Conservation (phyloP, 805 yeast genomes). For the Saccharomyces kudriavzevii region DNA sequence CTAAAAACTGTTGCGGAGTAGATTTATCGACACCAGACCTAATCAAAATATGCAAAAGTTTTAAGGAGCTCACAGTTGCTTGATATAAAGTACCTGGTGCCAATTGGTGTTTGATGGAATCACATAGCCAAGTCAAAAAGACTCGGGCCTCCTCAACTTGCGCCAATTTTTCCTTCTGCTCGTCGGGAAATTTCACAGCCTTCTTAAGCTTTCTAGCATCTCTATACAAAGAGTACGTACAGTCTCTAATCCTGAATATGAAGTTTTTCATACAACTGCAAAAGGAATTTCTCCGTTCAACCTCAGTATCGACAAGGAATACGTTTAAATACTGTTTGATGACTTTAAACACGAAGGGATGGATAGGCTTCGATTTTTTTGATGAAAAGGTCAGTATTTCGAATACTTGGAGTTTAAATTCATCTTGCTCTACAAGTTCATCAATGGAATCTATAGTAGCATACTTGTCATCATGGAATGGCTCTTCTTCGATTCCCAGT, state of each 20-base stretch:
- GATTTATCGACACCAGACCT: conserved; percentile 49
- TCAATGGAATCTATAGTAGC: conserved; percentile 30
- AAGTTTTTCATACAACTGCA: conserved; percentile 55
- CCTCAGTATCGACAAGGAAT: conserved; percentile 54
- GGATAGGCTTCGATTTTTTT: conserved; percentile 52
- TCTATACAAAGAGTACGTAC: conserved; percentile 50
- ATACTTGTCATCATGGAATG: conserved; percentile 34
- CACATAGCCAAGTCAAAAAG: conserved; percentile 38
- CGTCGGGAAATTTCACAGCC: conserved; percentile 32
- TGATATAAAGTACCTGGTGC: conserved; percentile 54
- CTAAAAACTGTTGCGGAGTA: conserved; percentile 32
- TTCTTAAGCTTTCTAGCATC: conserved; percentile 38
- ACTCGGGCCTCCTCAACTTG: conserved; percentile 29
- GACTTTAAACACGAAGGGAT: conserved; percentile 36
- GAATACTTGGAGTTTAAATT: conserved; percentile 44
- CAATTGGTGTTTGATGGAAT: conserved; percentile 33
- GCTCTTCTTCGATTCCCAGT: conserved; percentile 44
- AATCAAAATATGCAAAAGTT: conserved; percentile 39
- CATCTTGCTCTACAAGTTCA: conserved; percentile 39
- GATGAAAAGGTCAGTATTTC: conserved; percentile 54
- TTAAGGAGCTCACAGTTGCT: conserved; percentile 41
- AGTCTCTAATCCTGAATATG: conserved; percentile 58
- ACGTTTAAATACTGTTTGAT: conserved; percentile 39
- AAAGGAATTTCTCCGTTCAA: conserved; percentile 62
- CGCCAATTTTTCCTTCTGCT: conserved; percentile 27